Percentiles rank a stretch among this genome's conserved stretches.
phyloP scores from a whole-genome alignment of 1,284 basidiomycete species.

The Rhodotorula sp. region DNA sequence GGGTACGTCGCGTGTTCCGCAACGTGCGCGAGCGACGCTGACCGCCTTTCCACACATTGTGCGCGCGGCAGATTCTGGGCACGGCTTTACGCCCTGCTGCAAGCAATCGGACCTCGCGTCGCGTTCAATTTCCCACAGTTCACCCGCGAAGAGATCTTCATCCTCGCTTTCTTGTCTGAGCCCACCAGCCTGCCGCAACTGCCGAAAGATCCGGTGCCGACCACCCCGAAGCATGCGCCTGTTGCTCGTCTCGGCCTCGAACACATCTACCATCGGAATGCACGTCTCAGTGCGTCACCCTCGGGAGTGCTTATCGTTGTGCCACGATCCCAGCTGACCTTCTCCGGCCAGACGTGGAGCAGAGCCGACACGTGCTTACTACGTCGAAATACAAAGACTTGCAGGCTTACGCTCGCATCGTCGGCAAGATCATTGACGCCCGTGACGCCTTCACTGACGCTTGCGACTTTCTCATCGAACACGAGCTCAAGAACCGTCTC shows the following conservation, averaged over 20 bases:
- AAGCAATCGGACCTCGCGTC: neutral
- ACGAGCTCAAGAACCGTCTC: neutral
- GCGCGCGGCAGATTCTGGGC: neutral
- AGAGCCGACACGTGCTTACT: neutral
- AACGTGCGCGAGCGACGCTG: neutral
- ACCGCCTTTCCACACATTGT: neutral
- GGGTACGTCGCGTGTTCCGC: neutral
- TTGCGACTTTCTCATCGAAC: neutral
- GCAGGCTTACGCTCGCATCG: neutral
- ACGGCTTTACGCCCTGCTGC: slow-evolving; percentile 4
- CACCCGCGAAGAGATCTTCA: neutral
- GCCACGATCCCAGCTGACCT: neutral
- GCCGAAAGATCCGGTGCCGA: neutral
- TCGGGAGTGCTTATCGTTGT: no score
- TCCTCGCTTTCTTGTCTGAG: neutral
- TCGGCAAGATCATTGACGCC: neutral
- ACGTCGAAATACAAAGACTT: neutral
- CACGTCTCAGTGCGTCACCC: neutral
- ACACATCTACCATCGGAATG: neutral
- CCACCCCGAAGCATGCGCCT: neutral
- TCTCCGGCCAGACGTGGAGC: neutral
- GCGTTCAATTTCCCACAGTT: neutral
- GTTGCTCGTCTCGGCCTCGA: neutral
- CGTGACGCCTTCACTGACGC: neutral
- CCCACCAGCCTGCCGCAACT: neutral